These are phyloP conservation scores for Pseudogymnoascus sp. DNA, from an alignment of 2,329 filamentous ascomycete genomes.

Conservation along the genomic window DNA sequence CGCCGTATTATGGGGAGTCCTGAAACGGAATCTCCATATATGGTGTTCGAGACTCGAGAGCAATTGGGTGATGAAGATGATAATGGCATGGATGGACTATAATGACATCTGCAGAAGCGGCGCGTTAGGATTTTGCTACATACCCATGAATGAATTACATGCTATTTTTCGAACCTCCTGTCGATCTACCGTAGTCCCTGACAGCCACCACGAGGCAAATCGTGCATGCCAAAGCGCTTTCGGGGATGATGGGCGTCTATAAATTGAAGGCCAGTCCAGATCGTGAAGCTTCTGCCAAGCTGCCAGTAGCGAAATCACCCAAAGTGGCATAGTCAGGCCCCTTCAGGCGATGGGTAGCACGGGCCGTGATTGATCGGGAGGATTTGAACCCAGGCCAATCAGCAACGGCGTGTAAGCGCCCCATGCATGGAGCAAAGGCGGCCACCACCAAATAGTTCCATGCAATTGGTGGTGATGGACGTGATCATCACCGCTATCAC, in stretches of 20 bases:
- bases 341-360: not conserved
- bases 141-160: conserved; percentile 5
- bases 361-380: conserved; percentile 4
- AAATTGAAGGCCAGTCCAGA: not conserved
- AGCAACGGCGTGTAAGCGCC: not conserved
- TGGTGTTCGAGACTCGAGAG: conserved; percentile 72
- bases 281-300: conserved; percentile 6
- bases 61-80: conserved; percentile 50
- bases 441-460: not conserved
- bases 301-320: not conserved
- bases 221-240: not conserved
- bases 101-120: not conserved
- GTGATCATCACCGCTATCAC: not conserved
- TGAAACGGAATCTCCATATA: conserved; percentile 46
- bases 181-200: not conserved
- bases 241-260: conserved; percentile 1
- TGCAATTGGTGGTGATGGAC: not conserved
- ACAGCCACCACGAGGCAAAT: not conserved
- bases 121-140: conserved; percentile 2
- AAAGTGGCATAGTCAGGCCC: conserved; percentile 1
- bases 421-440: not conserved
- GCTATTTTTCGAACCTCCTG: not conserved
- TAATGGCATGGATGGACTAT: conserved; percentile 24
- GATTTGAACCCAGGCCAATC: not conserved
- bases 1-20: conserved; percentile 42